Evolutionary conservation across 768 basidiomycete genomes (phyloP), one percentile per base, ranked within the genome.

Genomic region (Mycena chlorophos): DNA sequence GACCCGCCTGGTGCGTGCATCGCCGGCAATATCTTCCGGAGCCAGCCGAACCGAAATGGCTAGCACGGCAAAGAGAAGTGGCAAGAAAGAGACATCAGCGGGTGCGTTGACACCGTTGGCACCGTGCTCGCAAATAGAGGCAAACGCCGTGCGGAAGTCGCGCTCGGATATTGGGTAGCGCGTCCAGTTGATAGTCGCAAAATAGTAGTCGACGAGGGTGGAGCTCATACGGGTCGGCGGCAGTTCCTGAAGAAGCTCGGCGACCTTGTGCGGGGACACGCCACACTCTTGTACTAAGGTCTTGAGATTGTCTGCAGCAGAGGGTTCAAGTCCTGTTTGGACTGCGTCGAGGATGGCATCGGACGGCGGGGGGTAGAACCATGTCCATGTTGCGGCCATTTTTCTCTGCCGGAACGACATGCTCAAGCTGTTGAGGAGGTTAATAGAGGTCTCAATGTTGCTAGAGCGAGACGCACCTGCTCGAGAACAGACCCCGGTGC

Each of bases 231-330:
- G 76, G 52, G 82, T 82, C 4, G 90, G 88, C 43, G 94, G 94
- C 40, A 98, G 79, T 63, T 96, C 94, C 66, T 91, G 86, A 19
- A 95, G 76, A 10, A 98, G 81, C 66, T 96, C 94, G 1, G 88
- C 85, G 42, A 98, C 86, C 70, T 94, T 94, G 57, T 93, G 89
- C 1, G 94, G 91, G 17, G 88, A 84, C 31, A 95, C 91, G 5
- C 94, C 94, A 68, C 91, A 98, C 68, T 98, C 94, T 70, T 90
- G 88, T 31, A 96, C 87, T 30, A 98, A 79, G 42, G 84, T 84
- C 67, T 89, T 88, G 47, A 95, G 73, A 63, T 91, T 94, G 66
- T 94, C 91, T 2, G 84, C 89, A 14, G 92, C 88, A 16, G 79
- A 76, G 12, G 77, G 75, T 59, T 82, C 80, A 25, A 71, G 56